Base-by-base conservation (phyloP, 192 early-diverging fungal genomes). In the Umbelopsis sp. region DNA sequence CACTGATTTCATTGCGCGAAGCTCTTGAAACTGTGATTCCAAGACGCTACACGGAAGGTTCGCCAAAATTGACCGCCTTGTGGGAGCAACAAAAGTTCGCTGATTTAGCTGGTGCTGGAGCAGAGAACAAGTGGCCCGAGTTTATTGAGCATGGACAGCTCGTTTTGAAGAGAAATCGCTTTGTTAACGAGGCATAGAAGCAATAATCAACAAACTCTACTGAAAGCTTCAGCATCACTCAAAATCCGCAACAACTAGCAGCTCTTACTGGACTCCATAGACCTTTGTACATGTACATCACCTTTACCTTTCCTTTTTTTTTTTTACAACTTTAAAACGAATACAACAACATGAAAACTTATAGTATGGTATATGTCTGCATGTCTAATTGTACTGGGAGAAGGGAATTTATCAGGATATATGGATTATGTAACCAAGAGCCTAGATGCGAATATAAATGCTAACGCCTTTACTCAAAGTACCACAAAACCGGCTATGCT, bases 11-110 rank as follows among this genome's bases (percentile, higher is more conserved):
- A 20, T 73, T 85, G 68, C 75, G 80, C 22, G 81, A 85, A 52
- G 74, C 82, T 22, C 51, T 85, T 38, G 80, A 85, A 56, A 49
- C 65, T 0, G 71, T 80, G 0, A 69, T 76, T 10, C 45, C 66
- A 32, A 53, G 71, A 54, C 71, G 74, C 34, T 31, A 44, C 5
- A 73, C 52, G 36, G 71, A 77, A 2, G 77, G 70, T 41, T 62
- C 56, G 34, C 53, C 73, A 34, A 78, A 80, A 25, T 65, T 85
- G n/a, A 68, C 73, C 9, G 74, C 82, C 25, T 51, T 82, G 21
- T 85, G 84, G 84, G 84, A 85, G 59, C 75, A 82, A 21, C 75
- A 82, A 12, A 79, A 72, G 12, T 74, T 82, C 65, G 79, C 77
- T 66, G 77, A 81, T 66, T 56, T 77, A 3, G 59, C 78, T 7